Evolutionary conservation across 192 early-diverging fungal genomes (phyloP).

Genomic region (Anaeromyces robustus): DNA sequence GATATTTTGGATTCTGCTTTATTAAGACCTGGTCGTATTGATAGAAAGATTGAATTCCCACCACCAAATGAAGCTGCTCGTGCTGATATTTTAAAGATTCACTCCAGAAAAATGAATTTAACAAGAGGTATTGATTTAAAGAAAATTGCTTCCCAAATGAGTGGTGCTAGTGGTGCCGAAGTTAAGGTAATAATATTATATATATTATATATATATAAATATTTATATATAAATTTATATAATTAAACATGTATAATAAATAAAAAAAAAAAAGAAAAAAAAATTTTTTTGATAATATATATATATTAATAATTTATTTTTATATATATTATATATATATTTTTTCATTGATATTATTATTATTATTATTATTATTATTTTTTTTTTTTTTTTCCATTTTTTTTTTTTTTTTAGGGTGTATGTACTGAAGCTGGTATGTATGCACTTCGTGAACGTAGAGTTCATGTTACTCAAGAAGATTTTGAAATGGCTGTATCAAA

Average conservation of each 20-base stretch:
- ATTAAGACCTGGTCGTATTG: conserved; percentile 75
- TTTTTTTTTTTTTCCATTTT: conserved; percentile 4
- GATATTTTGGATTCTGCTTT: conserved; percentile 79
- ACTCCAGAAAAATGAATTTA: conserved; percentile 83
- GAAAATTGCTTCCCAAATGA: conserved; percentile 78
- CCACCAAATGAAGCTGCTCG: conserved; percentile 72
- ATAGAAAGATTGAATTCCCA: conserved; percentile 83
- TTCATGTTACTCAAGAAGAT: conserved; percentile 99
- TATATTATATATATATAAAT: too few relatives aligned
- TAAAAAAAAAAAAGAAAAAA: too few relatives aligned
- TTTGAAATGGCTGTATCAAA: conserved; percentile 23
- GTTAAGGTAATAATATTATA: background rate
- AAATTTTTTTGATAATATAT: too few relatives aligned
- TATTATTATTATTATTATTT: background rate
- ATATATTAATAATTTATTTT: too few relatives aligned
- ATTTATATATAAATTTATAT: too few relatives aligned
- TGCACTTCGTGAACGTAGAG: conserved; percentile 81
- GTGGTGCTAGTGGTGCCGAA: conserved; percentile 51
- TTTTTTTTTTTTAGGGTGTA: conserved; percentile 25
- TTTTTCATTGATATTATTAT: too few relatives aligned
- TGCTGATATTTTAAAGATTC: conserved; percentile 77
- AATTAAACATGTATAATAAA: too few relatives aligned
- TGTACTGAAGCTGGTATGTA: conserved; percentile 86
- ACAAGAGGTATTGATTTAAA: conserved; percentile 78
- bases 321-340: too few relatives aligned